A percentile compares a stretch with the other conserved stretches of the same genome.
These are phyloP conservation scores for Arabis hirsuta DNA, from an alignment of 345 rosid genomes.

Conservation along the genomic window DNA sequence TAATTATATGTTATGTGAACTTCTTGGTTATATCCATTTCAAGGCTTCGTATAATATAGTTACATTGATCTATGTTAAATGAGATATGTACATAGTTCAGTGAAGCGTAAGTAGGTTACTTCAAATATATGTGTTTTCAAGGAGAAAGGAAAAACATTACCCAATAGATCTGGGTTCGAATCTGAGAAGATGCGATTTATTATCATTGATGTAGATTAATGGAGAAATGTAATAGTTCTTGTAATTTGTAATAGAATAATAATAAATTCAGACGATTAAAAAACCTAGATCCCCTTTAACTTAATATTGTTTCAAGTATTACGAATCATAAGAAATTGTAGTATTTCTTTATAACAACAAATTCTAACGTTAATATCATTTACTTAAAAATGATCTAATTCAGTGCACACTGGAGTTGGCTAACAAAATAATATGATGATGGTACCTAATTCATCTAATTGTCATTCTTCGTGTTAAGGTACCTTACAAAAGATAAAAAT, in stretches of 20 bases:
- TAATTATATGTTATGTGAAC: neutral
- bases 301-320: too few relatives aligned
- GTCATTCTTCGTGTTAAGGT: too few relatives aligned
- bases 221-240: too few relatives aligned
- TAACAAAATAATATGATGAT: too few relatives aligned
- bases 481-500: too few relatives aligned
- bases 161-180: too few relatives aligned
- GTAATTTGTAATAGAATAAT: too few relatives aligned
- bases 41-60: neutral
- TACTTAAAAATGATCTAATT: neutral
- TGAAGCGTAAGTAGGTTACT: neutral
- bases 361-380: neutral
- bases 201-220: too few relatives aligned
- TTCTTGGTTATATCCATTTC: neutral
- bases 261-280: too few relatives aligned
- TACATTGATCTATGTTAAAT: neutral
- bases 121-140: slow-evolving; percentile 1
- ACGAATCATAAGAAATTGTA: neutral
- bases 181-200: too few relatives aligned
- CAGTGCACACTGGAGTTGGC: neutral
- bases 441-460: too few relatives aligned
- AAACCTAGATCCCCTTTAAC: neutral
- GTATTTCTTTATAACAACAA: neutral
- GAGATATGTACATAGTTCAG: neutral
- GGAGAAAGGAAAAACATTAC: neutral